These are phyloP conservation scores for Dillenia turbinata DNA, from an alignment of 164 flowering plant genomes.

Conservation along the genomic window DNA sequence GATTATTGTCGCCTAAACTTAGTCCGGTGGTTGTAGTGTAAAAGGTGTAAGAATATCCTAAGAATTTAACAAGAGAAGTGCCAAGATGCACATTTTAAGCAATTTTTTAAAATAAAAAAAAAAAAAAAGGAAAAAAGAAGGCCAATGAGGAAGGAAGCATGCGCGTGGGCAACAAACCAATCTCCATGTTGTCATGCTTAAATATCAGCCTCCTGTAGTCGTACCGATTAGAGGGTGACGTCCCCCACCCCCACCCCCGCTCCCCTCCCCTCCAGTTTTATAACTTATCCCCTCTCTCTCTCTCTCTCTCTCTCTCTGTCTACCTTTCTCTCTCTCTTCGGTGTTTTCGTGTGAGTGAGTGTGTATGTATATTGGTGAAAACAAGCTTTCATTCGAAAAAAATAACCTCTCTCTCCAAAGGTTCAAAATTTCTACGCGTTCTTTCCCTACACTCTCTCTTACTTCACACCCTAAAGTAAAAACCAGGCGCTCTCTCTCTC, in stretches of 20 bases:
- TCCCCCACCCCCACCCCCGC: neutral
- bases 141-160: neutral
- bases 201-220: constrained; percentile 20
- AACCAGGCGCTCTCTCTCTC: constrained; percentile 18
- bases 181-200: neutral
- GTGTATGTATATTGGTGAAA: constrained; percentile 3
- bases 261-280: neutral
- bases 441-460: constrained; percentile 9
- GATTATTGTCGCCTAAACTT: too few species aligned
- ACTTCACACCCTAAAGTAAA: constrained; percentile 3
- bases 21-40: too few species aligned
- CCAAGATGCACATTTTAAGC: too few species aligned
- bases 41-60: too few species aligned
- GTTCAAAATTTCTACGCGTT: constrained; percentile 21
- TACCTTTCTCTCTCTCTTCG: neutral
- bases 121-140: too few species aligned
- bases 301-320: constrained; percentile 4
- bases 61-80: too few species aligned
- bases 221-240: neutral
- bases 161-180: constrained; percentile 18
- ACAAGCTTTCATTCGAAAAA: constrained; percentile 10
- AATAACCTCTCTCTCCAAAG: neutral
- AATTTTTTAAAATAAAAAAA: too few species aligned
- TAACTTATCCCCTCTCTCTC: constrained; percentile 9
- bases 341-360: neutral